Evolutionary conservation across 306 rosid species (phyloP).

Genomic region (Quercus engelmannii): DNA sequence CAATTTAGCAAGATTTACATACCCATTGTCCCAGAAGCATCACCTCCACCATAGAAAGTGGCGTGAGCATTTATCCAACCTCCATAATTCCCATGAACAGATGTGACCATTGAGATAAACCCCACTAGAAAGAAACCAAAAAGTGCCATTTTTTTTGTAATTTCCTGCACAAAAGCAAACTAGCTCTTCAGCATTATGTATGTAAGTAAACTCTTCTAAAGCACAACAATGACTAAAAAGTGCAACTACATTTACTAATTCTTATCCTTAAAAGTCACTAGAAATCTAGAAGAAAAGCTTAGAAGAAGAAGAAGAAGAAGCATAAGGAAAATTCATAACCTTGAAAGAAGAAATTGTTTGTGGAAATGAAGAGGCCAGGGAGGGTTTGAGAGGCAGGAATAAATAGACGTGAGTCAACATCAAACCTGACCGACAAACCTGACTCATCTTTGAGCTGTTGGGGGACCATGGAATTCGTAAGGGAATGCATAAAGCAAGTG

Average conservation of each 20-base stretch:
- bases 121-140: conserved; percentile 39
- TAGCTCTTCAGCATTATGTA: conserved; percentile 12
- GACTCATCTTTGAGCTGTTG: conserved; percentile 41
- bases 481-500: conserved; percentile 15
- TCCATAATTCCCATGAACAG: conserved; percentile 41
- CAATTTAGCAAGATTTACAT: not conserved
- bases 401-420: conserved; percentile 65
- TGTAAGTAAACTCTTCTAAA: not conserved
- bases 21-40: conserved; percentile 94
- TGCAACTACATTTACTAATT: not conserved
- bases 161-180: conserved; percentile 37
- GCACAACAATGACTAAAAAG: not conserved
- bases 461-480: conserved; percentile 47
- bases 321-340: conserved; percentile 15
- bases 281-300: not conserved
- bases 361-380: conserved; percentile 49
- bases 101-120: conserved; percentile 34
- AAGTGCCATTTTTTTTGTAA: conserved; percentile 32
- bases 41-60: conserved; percentile 83
- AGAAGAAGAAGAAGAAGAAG: not conserved
- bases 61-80: conserved; percentile 85
- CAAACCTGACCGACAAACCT: conserved; percentile 32
- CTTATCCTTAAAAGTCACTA: not conserved
- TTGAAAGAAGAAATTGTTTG: conserved; percentile 23
- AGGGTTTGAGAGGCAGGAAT: conserved; percentile 40